These are phyloP conservation scores for Drosera capensis DNA, from an alignment of 148 eudicot genomes.

Conservation along the genomic window DNA sequence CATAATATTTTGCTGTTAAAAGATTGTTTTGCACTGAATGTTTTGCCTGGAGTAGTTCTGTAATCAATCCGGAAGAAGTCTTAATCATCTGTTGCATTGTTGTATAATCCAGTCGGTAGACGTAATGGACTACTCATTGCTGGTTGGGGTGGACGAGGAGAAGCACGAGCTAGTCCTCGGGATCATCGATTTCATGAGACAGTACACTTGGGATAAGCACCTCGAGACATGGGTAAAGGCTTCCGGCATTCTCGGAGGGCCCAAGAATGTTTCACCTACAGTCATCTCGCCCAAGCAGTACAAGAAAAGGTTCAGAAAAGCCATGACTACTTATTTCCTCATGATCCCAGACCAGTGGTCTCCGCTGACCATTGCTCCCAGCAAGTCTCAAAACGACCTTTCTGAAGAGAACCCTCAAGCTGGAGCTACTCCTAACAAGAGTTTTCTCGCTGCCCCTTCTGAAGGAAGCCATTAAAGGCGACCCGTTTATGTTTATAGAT, in stretches of 20 bases:
- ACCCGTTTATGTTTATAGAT: too few relatives aligned
- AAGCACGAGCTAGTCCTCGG: constrained; percentile 90
- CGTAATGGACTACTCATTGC: constrained; percentile 92
- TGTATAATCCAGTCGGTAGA: constrained; percentile 61
- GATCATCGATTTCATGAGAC: constrained; percentile 96
- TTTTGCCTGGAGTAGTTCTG: too few relatives aligned
- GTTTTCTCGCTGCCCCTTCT: too few relatives aligned
- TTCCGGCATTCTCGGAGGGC: constrained; percentile 88
- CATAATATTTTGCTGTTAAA: background rate
- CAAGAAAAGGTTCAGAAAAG: constrained; percentile 89
- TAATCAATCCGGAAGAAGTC: background rate
- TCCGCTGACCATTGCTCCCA: constrained; percentile 33
- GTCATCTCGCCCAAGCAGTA: constrained; percentile 92
- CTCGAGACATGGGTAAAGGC: constrained; percentile 97
- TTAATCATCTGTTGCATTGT: background rate
- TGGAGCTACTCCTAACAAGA: too few relatives aligned
- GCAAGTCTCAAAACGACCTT: constrained; percentile 39
- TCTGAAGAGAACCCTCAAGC: constrained; percentile 40
- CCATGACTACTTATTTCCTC: constrained; percentile 85
- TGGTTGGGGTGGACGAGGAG: constrained; percentile 86
- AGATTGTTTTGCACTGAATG: background rate
- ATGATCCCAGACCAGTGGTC: constrained; percentile 96
- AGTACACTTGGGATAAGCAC: constrained; percentile 97
- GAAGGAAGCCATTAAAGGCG: too few relatives aligned
- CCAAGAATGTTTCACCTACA: constrained; percentile 75